A percentile compares a stretch with the other conserved stretches of the same genome.
Conservation (phyloP, 2,329 filamentous ascomycete species). For the Nigrograna mackinnonii region DNA sequence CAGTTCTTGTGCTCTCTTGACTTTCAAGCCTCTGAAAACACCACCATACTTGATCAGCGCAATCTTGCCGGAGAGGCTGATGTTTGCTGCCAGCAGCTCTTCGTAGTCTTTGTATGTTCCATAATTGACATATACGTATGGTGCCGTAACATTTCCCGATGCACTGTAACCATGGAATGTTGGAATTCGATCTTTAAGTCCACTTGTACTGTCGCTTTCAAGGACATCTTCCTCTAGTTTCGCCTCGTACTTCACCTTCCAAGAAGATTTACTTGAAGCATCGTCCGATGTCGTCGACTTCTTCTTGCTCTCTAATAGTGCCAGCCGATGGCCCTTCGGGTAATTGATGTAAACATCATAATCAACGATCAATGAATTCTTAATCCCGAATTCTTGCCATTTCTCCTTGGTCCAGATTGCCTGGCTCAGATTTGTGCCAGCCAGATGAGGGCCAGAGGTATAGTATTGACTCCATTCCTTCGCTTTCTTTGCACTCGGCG, state of each 20-base stretch:
- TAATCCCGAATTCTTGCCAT: slow-evolving; percentile 54
- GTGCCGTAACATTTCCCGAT: slow-evolving; percentile 85
- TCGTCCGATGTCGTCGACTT: slow-evolving; percentile 55
- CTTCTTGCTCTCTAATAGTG: slow-evolving; percentile 57
- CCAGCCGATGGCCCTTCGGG: slow-evolving; percentile 51
- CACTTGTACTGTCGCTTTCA: slow-evolving; percentile 78
- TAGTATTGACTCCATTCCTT: slow-evolving; percentile 56
- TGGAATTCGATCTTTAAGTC: slow-evolving; percentile 72
- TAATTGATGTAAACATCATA: slow-evolving; percentile 59
- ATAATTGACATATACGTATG: slow-evolving; percentile 89
- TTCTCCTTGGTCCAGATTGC: slow-evolving; percentile 54
- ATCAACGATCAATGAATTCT: slow-evolving; percentile 48
- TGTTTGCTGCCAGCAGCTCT: slow-evolving; percentile 73
- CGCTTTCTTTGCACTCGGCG: slow-evolving; percentile 57
- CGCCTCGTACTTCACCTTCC: slow-evolving; percentile 75
- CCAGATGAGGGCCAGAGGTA: slow-evolving; percentile 54
- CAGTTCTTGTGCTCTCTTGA: slow-evolving; percentile 88
- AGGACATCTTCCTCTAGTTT: slow-evolving; percentile 83
- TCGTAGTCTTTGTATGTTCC: slow-evolving; percentile 86
- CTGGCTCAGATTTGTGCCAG: slow-evolving; percentile 56
- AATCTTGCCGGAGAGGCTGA: slow-evolving; percentile 82
- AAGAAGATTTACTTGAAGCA: slow-evolving; percentile 43
- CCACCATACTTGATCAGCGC: slow-evolving; percentile 83
- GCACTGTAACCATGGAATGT: slow-evolving; percentile 96
- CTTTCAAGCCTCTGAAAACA: slow-evolving; percentile 87